phyloP scores from a whole-genome alignment of 2,329 filamentous ascomycete genomes.

The Coleophoma crateriformis region DNA sequence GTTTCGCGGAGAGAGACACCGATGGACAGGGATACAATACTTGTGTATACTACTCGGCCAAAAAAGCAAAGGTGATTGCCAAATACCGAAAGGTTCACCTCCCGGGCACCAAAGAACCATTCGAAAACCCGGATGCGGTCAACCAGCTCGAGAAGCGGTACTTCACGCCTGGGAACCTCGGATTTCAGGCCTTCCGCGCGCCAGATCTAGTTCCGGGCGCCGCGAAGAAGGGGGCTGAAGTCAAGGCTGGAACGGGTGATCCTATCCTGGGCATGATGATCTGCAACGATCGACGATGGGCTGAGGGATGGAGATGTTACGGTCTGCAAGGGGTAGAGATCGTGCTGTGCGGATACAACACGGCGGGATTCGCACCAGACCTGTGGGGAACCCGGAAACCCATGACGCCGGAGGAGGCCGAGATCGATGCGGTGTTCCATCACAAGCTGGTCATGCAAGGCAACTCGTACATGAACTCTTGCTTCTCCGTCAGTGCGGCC shows the following conservation, averaged over 20 bases:
- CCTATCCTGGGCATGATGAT: constrained; percentile 49
- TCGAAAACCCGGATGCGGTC: constrained; percentile 38
- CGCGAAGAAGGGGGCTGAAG: constrained; percentile 26
- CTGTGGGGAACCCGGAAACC: constrained; percentile 34
- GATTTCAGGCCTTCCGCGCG: constrained; percentile 46
- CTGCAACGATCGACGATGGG: constrained; percentile 49
- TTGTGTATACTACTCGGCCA: constrained; percentile 43
- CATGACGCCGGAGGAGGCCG: constrained; percentile 37
- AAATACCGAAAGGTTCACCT: constrained; percentile 53
- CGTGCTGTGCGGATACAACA: constrained; percentile 45
- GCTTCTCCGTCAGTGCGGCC: constrained; percentile 42
- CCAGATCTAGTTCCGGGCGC: constrained; percentile 36
- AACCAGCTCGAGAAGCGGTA: constrained; percentile 53
- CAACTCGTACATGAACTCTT: constrained; percentile 47
- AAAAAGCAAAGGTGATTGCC: constrained; percentile 32
- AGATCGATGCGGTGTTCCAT: constrained; percentile 43
- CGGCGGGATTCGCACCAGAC: constrained; percentile 40
- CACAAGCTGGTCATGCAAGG: constrained; percentile 45
- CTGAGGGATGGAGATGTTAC: constrained; percentile 45
- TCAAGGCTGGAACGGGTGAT: constrained; percentile 32
- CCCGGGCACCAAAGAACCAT: constrained; percentile 46
- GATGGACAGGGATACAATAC: constrained; percentile 44
- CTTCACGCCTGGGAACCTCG: constrained; percentile 45
- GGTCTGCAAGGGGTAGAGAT: constrained; percentile 45
- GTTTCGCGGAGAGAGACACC: constrained; percentile 43